Evolutionary conservation across 768 basidiomycete genomes (phyloP).

Genomic region (Pholiota microspora): DNA sequence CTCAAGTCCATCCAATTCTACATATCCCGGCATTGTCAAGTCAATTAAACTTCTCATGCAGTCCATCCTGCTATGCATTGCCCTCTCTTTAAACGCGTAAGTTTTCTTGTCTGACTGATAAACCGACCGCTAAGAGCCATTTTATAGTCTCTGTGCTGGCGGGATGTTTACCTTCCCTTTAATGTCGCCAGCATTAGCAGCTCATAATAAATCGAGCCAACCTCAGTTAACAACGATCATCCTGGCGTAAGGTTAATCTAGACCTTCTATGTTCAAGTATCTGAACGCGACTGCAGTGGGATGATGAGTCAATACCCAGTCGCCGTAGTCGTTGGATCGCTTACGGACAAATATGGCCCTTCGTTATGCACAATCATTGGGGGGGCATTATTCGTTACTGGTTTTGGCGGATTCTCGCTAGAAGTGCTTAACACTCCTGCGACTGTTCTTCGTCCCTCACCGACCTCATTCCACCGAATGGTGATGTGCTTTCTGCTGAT

Average conservation of each 20-base stretch:
- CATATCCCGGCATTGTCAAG: neutral
- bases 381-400: conserved; percentile 52
- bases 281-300: conserved; percentile 43
- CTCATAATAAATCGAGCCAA: conserved; percentile 63
- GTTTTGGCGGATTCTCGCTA: conserved; percentile 62
- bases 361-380: conserved; percentile 64
- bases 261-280: neutral
- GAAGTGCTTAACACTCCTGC: conserved; percentile 50
- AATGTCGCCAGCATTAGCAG: conserved; percentile 59
- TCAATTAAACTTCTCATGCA: conserved; percentile 9
- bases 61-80: conserved; percentile 37
- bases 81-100: conserved; percentile 65
- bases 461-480: conserved; percentile 49
- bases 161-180: conserved; percentile 80
- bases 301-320: conserved; percentile 83
- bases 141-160: conserved; percentile 66
- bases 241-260: conserved; percentile 54
- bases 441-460: conserved; percentile 33
- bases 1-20: too few species aligned
- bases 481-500: conserved; percentile 54
- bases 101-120: conserved; percentile 19
- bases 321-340: conserved; percentile 64
- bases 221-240: conserved; percentile 78
- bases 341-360: conserved; percentile 68
- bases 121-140: neutral